A percentile compares a stretch with the other conserved stretches of the same genome.
Evolutionary conservation across 352 stramenopile genomes (phyloP).

Genomic region (Globisporangium splendens): DNA sequence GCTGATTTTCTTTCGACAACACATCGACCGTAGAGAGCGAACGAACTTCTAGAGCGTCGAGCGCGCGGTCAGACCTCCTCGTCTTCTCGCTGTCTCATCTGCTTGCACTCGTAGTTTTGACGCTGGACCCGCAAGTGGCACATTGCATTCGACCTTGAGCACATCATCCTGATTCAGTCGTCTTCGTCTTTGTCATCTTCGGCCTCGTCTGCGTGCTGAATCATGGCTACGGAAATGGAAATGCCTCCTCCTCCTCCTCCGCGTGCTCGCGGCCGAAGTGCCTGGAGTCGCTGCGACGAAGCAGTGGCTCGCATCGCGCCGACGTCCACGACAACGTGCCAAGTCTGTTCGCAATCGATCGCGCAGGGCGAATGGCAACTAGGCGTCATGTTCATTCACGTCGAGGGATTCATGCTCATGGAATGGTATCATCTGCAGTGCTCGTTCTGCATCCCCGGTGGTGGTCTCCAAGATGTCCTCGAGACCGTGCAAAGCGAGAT

Average conservation of each 20-base stretch:
- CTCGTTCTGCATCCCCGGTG: constrained; percentile 44
- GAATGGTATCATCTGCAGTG: constrained; percentile 81
- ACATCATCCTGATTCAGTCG: not conserved
- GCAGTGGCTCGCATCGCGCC: constrained; percentile 69
- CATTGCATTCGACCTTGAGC: not conserved
- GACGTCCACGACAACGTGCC: constrained; percentile 74
- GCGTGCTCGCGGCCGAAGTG: constrained; percentile 44
- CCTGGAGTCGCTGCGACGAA: constrained; percentile 79
- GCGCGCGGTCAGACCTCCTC: not conserved
- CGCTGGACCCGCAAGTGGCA: constrained; percentile 2
- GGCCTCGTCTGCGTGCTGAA: constrained; percentile 10
- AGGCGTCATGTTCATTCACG: constrained; percentile 83
- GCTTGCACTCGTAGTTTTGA: constrained; percentile 8
- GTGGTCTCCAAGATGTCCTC: constrained; percentile 45
- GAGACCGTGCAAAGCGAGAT: constrained; percentile 66
- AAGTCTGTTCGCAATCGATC: constrained; percentile 65
- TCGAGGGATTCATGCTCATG: constrained; percentile 87
- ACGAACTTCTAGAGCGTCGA: too few species aligned
- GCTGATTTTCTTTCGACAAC: not conserved
- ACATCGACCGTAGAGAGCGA: too few species aligned
- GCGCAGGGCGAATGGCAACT: constrained; percentile 64
- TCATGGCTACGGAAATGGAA: constrained; percentile 41
- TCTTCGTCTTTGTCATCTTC: not conserved
- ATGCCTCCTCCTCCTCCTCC: constrained; percentile 35
- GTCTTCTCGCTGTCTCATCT: constrained; percentile 10